Evolutionary conservation across 805 yeast genomes (phyloP), one percentile per base, ranked within the genome.

Genomic region (Starmerella bombi): DNA sequence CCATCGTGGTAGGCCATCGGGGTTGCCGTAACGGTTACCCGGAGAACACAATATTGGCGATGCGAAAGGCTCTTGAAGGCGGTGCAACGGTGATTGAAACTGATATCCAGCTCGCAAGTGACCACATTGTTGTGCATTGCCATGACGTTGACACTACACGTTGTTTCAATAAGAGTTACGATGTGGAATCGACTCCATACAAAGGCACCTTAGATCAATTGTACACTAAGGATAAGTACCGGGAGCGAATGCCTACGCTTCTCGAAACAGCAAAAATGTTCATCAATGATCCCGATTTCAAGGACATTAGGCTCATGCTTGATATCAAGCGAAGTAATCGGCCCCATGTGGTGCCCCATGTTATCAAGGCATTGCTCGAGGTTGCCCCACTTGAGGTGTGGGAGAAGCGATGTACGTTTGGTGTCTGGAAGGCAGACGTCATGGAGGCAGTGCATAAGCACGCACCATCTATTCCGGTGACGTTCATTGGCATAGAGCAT

Each of bases 121-220:
- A 74, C 50, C 71, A 71, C n/a, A 61, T 61, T 4, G 66, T 73
- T 2, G 72, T 74, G 16, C 60, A 74, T 36, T 68, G 69, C 45
- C 80, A 74, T 49, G 80, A 74, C 43, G 58, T 66, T 3, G 57
- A 54, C 36, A 65, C 77, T 0, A 68, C 66, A 4, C 63, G 80
- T 39, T 62, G 66, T 28, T 74, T 71, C 59, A 60, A 67, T 38
- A 52, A 56, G 29, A 54, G 66, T 29, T 42, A 54, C 32, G 52
- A 51, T 6, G 67, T 74, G 42, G 55, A 59, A 10, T 59, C 64
- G 3, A 58, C 69, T 1, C 55, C 42, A 37, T 63, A 49, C 55
- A 41, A 35, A 18, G 64, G 62, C 3, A 66, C 58, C 5, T 51
- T 72, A 36, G 61, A 61, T 36, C 45, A 56, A 33, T 51, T 72